A percentile compares a stretch with the other conserved stretches of the same genome.
Evolutionary conservation across 345 rosid genomes (phyloP).

Genomic region (Dovyalis caffra): DNA sequence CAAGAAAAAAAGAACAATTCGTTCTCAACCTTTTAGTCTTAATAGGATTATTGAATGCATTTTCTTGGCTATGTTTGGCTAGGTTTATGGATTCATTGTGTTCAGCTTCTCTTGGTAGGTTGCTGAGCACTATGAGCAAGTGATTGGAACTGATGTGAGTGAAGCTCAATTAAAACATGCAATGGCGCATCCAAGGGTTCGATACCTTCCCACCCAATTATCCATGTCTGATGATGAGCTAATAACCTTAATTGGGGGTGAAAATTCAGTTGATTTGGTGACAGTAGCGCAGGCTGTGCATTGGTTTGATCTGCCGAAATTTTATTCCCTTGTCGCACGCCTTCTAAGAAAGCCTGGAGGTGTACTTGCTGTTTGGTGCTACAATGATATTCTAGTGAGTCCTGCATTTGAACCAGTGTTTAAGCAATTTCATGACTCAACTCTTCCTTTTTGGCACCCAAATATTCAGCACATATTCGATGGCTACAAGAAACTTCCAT

Average conservation of each 20-base stretch:
- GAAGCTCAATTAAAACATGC: constrained; percentile 47
- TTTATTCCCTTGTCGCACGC: constrained; percentile 47
- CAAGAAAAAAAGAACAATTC: too few relatives aligned
- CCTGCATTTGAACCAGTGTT: constrained; percentile 49
- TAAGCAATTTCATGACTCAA: constrained; percentile 39
- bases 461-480: constrained; percentile 27
- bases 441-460: constrained; percentile 47
- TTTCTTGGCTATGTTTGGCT: too few relatives aligned
- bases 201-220: constrained; percentile 47
- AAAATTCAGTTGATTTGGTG: constrained; percentile 55
- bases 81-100: not conserved
- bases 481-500: constrained; percentile 50
- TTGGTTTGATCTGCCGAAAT: constrained; percentile 65
- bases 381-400: constrained; percentile 42
- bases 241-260: constrained; percentile 45
- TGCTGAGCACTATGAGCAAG: constrained; percentile 56
- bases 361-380: constrained; percentile 63
- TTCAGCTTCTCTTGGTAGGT: constrained; percentile 30
- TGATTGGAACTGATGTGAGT: constrained; percentile 58
- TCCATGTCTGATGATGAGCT: constrained; percentile 48
- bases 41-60: too few relatives aligned
- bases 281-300: constrained; percentile 61
- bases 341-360: constrained; percentile 62
- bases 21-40: too few relatives aligned
- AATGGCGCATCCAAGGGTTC: constrained; percentile 40